A percentile compares a stretch with the other conserved stretches of the same genome.
Evolutionary conservation across 2,329 filamentous ascomycete genomes (phyloP).

Genomic region (Colletotrichum cereale): DNA sequence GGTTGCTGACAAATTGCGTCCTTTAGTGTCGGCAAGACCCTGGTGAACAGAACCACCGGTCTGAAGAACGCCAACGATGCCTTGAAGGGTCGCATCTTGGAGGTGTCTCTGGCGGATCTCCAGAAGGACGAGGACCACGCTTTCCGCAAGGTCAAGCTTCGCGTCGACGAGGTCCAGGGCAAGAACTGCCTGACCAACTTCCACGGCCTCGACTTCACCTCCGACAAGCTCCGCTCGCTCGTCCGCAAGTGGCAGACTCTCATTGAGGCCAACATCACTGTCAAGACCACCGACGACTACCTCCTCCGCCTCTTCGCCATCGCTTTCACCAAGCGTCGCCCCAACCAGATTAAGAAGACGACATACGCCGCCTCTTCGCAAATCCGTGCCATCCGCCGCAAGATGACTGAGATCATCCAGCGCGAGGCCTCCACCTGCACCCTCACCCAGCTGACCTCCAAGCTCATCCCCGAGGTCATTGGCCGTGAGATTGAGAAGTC

Average conservation of each 20-base stretch:
- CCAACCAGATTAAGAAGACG: conserved; percentile 99
- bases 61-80: conserved; percentile 99
- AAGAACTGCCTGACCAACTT: conserved; percentile 99
- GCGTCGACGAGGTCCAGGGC: conserved; percentile 98
- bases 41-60: conserved; percentile 99
- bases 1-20: conserved; percentile 5
- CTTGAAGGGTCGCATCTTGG: conserved; percentile 98
- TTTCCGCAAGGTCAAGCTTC: conserved; percentile 99
- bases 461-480: conserved; percentile 99
- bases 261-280: conserved; percentile 99
- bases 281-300: conserved; percentile 99
- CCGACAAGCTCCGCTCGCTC: conserved; percentile 98
- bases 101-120: conserved; percentile 98
- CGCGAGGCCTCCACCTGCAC: conserved; percentile 96
- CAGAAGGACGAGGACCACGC: conserved; percentile 99
- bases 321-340: conserved; percentile 98
- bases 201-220: conserved; percentile 99
- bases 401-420: conserved; percentile 99
- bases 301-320: conserved; percentile 99
- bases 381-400: conserved; percentile 97
- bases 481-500: conserved; percentile 99
- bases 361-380: conserved; percentile 98
- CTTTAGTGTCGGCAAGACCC: conserved; percentile 96
- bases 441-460: conserved; percentile 94
- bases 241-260: conserved; percentile 99